Evolutionary conservation across 73 alveolate species (phyloP), one percentile per base, ranked within the genome.

Genomic region (Paramecium caudatum): DNA sequence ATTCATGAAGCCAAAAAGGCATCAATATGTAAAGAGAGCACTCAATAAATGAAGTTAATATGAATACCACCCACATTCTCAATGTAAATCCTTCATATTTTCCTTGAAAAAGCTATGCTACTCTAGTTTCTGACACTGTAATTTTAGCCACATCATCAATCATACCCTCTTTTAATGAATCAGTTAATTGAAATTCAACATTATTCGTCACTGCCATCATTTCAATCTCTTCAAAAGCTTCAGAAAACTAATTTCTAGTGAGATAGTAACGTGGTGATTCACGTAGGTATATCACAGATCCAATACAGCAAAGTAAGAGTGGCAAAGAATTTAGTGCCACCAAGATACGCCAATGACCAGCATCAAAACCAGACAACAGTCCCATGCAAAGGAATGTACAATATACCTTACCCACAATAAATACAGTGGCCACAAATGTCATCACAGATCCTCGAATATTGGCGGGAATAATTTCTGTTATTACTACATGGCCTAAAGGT

Each of bases 31-130:
- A 74, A 3, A 45, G 68, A 17, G 88, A 37, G 12, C 55, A 27
- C 21, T 74, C 88, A 9, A 74, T 41, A 41, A 74, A 27, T 10
- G 88, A 74, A 19, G 88, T 74, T n/a, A 74, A 43, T 13, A 74
- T 74, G 32, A 74, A 74, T 5, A 74, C 88, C 2, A 74, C 4
- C 88, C 88, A 74, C 88, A 74, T 74, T 74, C 68, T 74, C 16
- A 37, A 1, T 5, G 88, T 74, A 15, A 74, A 74, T 19, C 45
- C 39, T 23, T 23, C 62, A 74, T 39, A 41, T 15, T 39, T 39
- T 15, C 65, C 84, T 30, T 32, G 25, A 33, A 68, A 68, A 12
- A 68, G 17, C 12, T 68, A 41, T 39, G 4, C 55, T 25, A 43
- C 36, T 4, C 55, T 74, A 17, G 23, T 19, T 46, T 36, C 83